These are phyloP conservation scores for Daldinia sp. DNA, from an alignment of 2,329 filamentous ascomycete species.

Conservation along the genomic window DNA sequence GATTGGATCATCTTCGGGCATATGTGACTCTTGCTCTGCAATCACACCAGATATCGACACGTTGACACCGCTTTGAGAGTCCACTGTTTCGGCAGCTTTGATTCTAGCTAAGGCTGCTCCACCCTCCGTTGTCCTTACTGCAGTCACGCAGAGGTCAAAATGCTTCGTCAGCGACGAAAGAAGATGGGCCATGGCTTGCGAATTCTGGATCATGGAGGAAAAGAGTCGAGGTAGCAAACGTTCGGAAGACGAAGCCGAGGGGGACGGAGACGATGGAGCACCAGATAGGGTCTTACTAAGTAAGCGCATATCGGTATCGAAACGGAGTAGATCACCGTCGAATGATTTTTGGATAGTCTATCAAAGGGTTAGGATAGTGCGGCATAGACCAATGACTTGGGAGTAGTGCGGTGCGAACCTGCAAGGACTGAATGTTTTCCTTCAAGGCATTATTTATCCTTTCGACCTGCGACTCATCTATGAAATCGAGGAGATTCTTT, in stretches of 20 bases:
- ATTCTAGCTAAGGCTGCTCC: constrained; percentile 76
- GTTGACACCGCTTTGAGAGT: constrained; percentile 59
- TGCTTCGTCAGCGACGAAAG: constrained; percentile 85
- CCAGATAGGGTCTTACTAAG: constrained; percentile 70
- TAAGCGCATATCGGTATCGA: constrained; percentile 78
- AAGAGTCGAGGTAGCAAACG: constrained; percentile 66
- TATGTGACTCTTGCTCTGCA: constrained; percentile 65
- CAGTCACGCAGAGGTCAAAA: constrained; percentile 93
- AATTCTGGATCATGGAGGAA: constrained; percentile 76
- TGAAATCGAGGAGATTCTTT: constrained; percentile 79
- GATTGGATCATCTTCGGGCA: constrained; percentile 73
- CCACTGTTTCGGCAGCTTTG: constrained; percentile 74
- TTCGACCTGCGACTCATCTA: constrained; percentile 78
- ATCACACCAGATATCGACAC: constrained; percentile 77
- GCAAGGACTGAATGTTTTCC: constrained; percentile 76
- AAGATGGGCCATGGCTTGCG: constrained; percentile 83
- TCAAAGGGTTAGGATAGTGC: constrained; percentile 12
- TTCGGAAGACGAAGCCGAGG: constrained; percentile 54
- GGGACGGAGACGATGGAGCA: constrained; percentile 52
- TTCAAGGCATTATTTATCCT: constrained; percentile 75
- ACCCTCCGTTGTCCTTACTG: constrained; percentile 89
- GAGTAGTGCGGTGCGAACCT: constrained; percentile 59
- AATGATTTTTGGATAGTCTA: constrained; percentile 77
- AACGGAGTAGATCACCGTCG: constrained; percentile 78
- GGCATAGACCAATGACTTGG: constrained; percentile 29